A percentile compares a stretch with the other conserved stretches of the same genome.
Evolutionary conservation across 192 early-diverging fungal genomes (phyloP).

Genomic region (Coemansia sp.): DNA sequence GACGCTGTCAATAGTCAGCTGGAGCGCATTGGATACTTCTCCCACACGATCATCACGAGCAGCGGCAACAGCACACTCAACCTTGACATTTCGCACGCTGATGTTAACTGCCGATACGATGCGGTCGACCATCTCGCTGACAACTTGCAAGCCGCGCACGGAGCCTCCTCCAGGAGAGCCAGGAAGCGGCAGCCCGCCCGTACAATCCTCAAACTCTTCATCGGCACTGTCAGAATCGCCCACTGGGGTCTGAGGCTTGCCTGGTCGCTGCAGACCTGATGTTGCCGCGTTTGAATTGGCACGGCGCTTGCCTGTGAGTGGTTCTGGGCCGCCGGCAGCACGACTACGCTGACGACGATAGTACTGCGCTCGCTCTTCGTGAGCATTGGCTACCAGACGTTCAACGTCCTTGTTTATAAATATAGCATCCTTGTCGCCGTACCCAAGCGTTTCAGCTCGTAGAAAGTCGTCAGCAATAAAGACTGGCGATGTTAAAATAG

Average conservation of each 20-base stretch:
- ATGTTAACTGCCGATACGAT: conserved; percentile 82
- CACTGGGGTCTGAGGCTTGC: background rate
- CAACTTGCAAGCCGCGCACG: conserved; percentile 70
- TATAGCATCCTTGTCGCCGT: conserved; percentile 64
- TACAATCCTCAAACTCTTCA: conserved; percentile 30
- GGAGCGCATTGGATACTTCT: conserved; percentile 29
- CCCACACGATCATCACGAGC: conserved; percentile 22
- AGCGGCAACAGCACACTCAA: conserved; percentile 34
- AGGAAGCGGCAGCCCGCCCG: conserved; percentile 36
- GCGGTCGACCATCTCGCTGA: conserved; percentile 81
- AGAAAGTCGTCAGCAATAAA: conserved; percentile 90
- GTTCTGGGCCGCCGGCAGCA: background rate
- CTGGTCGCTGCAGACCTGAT: background rate
- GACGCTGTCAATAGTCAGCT: conserved; percentile 52
- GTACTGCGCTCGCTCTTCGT: conserved; percentile 49
- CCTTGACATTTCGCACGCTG: conserved; percentile 52
- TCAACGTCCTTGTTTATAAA: conserved; percentile 58
- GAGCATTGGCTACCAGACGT: conserved; percentile 45
- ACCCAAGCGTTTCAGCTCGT: conserved; percentile 61
- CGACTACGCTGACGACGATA: conserved; percentile 21
- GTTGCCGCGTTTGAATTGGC: background rate
- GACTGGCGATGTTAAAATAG: conserved; percentile 77
- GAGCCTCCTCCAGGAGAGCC: conserved; percentile 36
- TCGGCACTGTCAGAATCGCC: conserved; percentile 15
- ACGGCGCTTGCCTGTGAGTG: background rate